Percentiles rank a stretch among this genome's conserved stretches.
These are phyloP conservation scores for Paraconiothyrium brasiliense DNA, from an alignment of 2,329 filamentous ascomycete species.

Conservation along the genomic window DNA sequence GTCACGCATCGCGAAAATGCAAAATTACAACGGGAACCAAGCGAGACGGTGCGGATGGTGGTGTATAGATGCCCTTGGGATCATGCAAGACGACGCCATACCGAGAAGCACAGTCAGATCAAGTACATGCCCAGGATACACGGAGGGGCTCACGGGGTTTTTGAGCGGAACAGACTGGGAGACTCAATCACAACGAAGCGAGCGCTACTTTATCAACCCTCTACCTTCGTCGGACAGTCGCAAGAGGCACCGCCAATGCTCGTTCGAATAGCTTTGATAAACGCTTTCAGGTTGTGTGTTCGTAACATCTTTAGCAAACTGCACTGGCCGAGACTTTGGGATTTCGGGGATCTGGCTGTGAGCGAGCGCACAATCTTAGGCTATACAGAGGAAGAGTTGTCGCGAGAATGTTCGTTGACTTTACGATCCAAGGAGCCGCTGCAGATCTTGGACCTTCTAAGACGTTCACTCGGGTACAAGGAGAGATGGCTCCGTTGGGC, in stretches of 20 bases:
- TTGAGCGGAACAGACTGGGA: neutral
- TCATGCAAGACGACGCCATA: slow-evolving; percentile 1
- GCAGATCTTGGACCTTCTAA: neutral
- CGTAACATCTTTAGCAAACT: neutral
- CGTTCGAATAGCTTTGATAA: neutral
- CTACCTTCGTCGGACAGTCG: neutral
- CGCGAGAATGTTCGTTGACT: neutral
- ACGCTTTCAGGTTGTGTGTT: neutral
- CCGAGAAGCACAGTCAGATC: neutral
- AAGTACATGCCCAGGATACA: neutral
- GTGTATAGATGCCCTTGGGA: neutral
- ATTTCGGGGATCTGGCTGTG: neutral
- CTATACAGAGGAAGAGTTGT: neutral
- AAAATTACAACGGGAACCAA: neutral
- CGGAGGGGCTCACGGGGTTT: neutral
- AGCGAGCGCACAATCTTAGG: neutral
- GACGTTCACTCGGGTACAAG: neutral
- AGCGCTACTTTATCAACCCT: neutral
- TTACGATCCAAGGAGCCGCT: neutral
- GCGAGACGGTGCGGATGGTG: neutral
- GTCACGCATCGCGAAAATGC: neutral
- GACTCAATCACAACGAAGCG: neutral
- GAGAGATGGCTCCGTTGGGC: neutral
- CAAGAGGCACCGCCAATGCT: neutral
- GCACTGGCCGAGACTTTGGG: neutral